Base-by-base conservation (phyloP, 805 yeast genomes). In the Barnettozyma pratensis region DNA sequence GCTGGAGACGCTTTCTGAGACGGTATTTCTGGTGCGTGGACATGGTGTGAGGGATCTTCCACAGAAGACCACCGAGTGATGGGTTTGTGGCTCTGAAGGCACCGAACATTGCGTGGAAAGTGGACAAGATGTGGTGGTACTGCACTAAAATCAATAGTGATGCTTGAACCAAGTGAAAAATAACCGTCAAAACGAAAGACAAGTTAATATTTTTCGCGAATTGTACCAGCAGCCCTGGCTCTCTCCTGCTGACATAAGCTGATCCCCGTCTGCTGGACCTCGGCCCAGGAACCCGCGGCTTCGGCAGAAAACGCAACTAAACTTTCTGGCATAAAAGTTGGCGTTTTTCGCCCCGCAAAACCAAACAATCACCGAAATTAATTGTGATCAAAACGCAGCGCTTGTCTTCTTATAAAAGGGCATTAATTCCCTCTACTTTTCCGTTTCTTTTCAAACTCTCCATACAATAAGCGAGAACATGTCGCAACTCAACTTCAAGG, bases 31-130 rank as follows among this genome's bases (percentile, higher is more conserved):
- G 97, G 10, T 77, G 80, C 35, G 75, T 71, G 3, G 96, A 86
- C 77, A 92, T 72, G 53, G 87, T 77, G 79, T 87, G 84, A 51
- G 92, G 86, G 45, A 73, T 75, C 65, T 85, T 86, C 87, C 94
- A 87, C 46, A 88, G 70, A 57, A 85, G 79, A 27, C 96, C 96
- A 44, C 96, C 89, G 39, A 80, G 65, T 7, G 75, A 64, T 26
- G 74, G 73, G 44, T 72, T 62, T 25, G 89, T 67, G 14, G 84
- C 67, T 70, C 76, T 81, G 64, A 87, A 86, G 19, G 91, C 80
- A 46, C 95, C 94, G 58, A 82, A 79, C 87, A 83, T 81, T 65
- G 90, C 6, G 19, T 19, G 19, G 19, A 19, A 19, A 19, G 19
- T 19, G 19, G 19, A 19, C 3, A 19, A 19, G 19, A 19, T 19